These are phyloP conservation scores for Geotrichum aggregatum DNA, from an alignment of 1,139 yeast species.

Conservation along the genomic window DNA sequence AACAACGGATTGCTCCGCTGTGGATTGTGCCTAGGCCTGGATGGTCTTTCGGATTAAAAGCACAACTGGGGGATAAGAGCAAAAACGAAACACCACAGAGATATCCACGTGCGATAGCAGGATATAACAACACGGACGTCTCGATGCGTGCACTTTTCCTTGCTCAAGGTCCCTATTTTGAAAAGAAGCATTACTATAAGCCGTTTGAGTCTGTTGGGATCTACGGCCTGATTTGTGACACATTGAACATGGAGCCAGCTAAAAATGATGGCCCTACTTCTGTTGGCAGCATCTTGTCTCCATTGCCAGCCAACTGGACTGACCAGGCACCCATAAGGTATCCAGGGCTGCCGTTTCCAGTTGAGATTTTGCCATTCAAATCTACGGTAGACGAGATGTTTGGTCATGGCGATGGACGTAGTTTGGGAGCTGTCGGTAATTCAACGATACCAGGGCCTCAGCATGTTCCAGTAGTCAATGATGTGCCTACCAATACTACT, in stretches of 20 bases:
- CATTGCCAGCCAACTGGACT: slow-evolving; percentile 49
- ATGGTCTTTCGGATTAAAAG: slow-evolving; percentile 64
- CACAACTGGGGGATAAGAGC: slow-evolving; percentile 41
- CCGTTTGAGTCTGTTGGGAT: slow-evolving; percentile 74
- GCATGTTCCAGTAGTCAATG: too few relatives aligned
- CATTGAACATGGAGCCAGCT: slow-evolving; percentile 54
- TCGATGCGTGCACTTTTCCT: slow-evolving; percentile 80
- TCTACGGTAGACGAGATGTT: slow-evolving; percentile 36
- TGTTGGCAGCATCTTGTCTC: background rate
- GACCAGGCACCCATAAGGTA: slow-evolving; percentile 51
- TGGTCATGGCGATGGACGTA: background rate
- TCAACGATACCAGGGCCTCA: too few relatives aligned
- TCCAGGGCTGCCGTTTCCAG: slow-evolving; percentile 54
- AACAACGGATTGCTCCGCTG: slow-evolving; percentile 70
- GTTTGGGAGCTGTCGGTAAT: too few relatives aligned
- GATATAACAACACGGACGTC: slow-evolving; percentile 70
- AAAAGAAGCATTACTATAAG: slow-evolving; percentile 39
- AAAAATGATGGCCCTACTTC: slow-evolving; percentile 59
- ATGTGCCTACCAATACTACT: too few relatives aligned
- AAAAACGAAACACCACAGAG: slow-evolving; percentile 33
- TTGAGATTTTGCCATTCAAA: slow-evolving; percentile 31
- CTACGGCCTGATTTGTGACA: slow-evolving; percentile 69
- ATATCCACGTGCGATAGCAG: slow-evolving; percentile 80
- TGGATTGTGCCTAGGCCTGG: slow-evolving; percentile 85
- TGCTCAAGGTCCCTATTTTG: slow-evolving; percentile 63